Conservation (phyloP, 495 filamentous ascomycete genomes). For the Cenococcum geophilum region DNA sequence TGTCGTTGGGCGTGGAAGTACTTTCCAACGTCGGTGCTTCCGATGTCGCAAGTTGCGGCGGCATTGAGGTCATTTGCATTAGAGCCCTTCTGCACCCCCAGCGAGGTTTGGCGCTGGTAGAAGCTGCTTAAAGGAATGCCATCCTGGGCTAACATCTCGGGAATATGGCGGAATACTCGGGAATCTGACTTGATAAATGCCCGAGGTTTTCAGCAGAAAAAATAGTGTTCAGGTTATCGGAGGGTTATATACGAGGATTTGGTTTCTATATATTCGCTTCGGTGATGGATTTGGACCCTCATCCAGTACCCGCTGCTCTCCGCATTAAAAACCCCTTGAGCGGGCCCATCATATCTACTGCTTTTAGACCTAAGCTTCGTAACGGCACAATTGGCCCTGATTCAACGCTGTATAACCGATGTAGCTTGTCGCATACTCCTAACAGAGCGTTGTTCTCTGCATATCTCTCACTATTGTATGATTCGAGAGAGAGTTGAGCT, state of each 20-base stretch:
- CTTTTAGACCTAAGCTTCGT: constrained; percentile 67
- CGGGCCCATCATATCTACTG: constrained; percentile 68
- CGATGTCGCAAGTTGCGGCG: too few relatives aligned
- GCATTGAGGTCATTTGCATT: too few relatives aligned
- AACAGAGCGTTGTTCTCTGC: constrained; percentile 76
- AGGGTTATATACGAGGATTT: not conserved
- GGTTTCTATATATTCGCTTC: not conserved
- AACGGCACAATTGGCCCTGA: constrained; percentile 69
- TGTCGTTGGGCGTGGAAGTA: not conserved
- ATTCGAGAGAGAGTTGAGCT: constrained; percentile 60
- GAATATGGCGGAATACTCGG: too few relatives aligned
- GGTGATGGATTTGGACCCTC: not conserved
- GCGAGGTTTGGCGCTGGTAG: too few relatives aligned
- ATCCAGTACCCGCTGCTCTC: constrained; percentile 61
- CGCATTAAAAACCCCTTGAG: constrained; percentile 86
- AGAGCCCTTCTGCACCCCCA: too few relatives aligned
- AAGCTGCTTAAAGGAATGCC: not conserved
- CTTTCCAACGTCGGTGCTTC: too few relatives aligned
- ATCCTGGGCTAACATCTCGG: too few relatives aligned
- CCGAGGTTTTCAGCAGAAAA: too few relatives aligned
- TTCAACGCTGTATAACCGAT: constrained; percentile 79
- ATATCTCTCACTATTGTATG: constrained; percentile 73
- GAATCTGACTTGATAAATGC: too few relatives aligned
- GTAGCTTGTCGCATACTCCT: constrained; percentile 85
- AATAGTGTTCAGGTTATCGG: not conserved